These are phyloP conservation scores for Myriosclerotinia duriaeana DNA, from an alignment of 2,329 filamentous ascomycete species.

Conservation along the genomic window DNA sequence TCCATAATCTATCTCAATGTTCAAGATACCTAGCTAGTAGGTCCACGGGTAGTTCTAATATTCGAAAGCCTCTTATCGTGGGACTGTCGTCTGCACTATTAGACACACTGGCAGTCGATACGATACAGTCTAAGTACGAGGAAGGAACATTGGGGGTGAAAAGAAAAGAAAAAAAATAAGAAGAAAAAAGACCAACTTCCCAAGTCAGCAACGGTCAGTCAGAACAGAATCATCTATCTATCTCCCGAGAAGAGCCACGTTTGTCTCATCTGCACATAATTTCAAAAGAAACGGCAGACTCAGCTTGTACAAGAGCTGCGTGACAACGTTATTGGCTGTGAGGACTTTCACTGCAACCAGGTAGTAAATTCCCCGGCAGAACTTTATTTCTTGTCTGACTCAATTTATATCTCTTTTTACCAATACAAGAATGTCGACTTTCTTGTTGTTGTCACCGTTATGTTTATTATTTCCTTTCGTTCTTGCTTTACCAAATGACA, in stretches of 20 bases:
- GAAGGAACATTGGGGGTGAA: no score
- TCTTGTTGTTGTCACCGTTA: conserved; percentile 11
- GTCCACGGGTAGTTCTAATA: no score
- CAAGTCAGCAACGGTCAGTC: background rate
- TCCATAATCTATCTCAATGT: no score
- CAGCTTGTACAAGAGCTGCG: conserved; percentile 13
- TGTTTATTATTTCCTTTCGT: conserved; percentile 8
- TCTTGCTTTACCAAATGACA: conserved; percentile 21
- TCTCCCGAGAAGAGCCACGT: conserved; percentile 17
- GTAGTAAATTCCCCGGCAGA: conserved; percentile 20
- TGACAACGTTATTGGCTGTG: conserved; percentile 23
- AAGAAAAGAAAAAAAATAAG: background rate
- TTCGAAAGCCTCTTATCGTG: no score
- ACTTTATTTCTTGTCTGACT: conserved; percentile 12
- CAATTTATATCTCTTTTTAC: background rate
- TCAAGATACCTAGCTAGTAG: no score
- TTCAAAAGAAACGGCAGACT: background rate
- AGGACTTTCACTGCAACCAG: conserved; percentile 9
- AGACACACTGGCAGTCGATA: no score
- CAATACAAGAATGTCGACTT: conserved; percentile 19
- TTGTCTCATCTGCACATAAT: conserved; percentile 15
- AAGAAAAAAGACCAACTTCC: background rate
- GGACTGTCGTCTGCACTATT: no score
- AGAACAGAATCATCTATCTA: background rate
- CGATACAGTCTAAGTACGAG: no score